phyloP scores from a whole-genome alignment of 306 rosid genomes.

The Erythrophleum fordii region DNA sequence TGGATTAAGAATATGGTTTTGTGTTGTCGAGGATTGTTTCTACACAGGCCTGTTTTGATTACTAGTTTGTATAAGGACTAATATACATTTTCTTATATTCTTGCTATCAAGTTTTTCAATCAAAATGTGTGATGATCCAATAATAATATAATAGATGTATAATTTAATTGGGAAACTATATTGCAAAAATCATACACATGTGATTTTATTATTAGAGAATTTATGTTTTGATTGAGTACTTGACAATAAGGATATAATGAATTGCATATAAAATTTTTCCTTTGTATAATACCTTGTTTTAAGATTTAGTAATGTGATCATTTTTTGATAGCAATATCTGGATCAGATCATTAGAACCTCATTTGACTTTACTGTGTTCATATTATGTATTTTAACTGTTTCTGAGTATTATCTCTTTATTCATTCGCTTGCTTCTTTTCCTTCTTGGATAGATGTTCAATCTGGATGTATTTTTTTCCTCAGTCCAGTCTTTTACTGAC shows the following conservation, averaged over 20 bases:
- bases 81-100: no score
- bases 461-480: not conserved
- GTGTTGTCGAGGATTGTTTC: not conserved
- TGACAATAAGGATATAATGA: no score
- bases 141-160: no score
- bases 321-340: not conserved
- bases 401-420: not conserved
- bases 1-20: not conserved
- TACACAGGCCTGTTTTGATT: not conserved
- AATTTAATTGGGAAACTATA: no score
- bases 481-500: slow-evolving; percentile 40
- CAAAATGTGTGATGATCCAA: no score
- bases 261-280: no score
- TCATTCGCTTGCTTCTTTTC: not conserved
- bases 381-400: not conserved
- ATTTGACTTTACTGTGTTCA: not conserved
- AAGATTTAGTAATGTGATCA: not conserved
- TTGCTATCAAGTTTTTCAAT: no score
- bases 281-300: not conserved
- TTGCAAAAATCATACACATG: no score
- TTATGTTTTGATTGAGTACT: no score
- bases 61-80: not conserved
- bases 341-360: not conserved
- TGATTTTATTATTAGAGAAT: no score
- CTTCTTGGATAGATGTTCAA: not conserved